Percentiles rank a stretch among this genome's conserved stretches.
These are phyloP conservation scores for Venturia asperata DNA, from an alignment of 2,329 filamentous ascomycete genomes.

Conservation along the genomic window DNA sequence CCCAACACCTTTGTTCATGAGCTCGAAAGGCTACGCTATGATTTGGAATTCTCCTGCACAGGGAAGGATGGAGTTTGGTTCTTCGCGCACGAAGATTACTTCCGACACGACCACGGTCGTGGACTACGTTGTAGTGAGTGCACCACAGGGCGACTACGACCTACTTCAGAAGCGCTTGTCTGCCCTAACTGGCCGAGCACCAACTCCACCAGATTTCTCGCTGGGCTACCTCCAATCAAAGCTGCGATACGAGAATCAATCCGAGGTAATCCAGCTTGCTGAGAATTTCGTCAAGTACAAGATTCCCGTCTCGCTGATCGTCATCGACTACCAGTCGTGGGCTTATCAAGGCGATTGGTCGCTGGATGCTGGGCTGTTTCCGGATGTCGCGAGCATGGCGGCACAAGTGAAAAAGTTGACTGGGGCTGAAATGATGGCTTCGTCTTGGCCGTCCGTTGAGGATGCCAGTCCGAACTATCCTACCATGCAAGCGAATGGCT, in stretches of 20 bases:
- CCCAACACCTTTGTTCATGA: constrained; percentile 29
- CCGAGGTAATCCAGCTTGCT: constrained; percentile 27
- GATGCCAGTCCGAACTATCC: constrained; percentile 27
- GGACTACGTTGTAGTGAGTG: constrained; percentile 29
- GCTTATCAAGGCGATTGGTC: constrained; percentile 29
- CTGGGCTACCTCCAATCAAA: constrained; percentile 30
- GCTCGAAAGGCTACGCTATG: constrained; percentile 28
- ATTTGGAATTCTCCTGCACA: constrained; percentile 29
- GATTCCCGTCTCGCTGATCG: constrained; percentile 29
- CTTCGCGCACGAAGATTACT: constrained; percentile 26
- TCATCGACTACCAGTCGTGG: constrained; percentile 30
- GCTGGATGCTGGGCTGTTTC: constrained; percentile 28
- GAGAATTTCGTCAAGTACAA: constrained; percentile 27
- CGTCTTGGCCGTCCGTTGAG: constrained; percentile 29
- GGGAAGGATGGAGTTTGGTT: constrained; percentile 29
- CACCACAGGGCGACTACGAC: constrained; percentile 28
- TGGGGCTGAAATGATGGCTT: constrained; percentile 31
- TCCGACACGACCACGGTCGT: constrained; percentile 27
- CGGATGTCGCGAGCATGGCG: constrained; percentile 27
- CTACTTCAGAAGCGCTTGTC: constrained; percentile 26
- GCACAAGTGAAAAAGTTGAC: constrained; percentile 28
- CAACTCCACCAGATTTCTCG: constrained; percentile 27
- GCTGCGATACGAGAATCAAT: constrained; percentile 30
- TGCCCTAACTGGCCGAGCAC: constrained; percentile 28
- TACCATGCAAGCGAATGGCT: constrained; percentile 26